Conservation (phyloP, 2,329 filamentous ascomycete species). For the Fonsecaea monophora region DNA sequence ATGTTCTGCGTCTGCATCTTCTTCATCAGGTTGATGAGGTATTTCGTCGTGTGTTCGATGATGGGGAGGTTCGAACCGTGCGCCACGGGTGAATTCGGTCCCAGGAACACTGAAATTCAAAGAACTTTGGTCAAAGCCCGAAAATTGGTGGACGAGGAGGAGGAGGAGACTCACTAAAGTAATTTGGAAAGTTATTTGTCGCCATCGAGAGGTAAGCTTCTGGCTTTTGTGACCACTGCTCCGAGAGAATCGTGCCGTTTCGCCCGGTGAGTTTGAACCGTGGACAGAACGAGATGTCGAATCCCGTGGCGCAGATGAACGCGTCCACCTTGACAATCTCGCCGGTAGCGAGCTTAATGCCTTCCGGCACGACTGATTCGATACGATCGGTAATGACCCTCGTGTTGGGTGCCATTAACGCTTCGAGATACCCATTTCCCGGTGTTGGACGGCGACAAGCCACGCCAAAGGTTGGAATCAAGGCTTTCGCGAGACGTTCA, state of each 20-base stretch:
- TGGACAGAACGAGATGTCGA: slow-evolving; percentile 11
- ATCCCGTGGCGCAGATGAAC: slow-evolving; percentile 18
- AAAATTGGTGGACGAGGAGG: background rate
- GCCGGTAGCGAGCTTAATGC: slow-evolving; percentile 37
- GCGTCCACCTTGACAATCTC: slow-evolving; percentile 41
- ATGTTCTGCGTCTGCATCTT: slow-evolving; percentile 53
- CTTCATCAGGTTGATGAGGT: slow-evolving; percentile 48
- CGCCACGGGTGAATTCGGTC: slow-evolving; percentile 48
- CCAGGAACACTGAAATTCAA: slow-evolving; percentile 38
- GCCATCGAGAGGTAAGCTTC: background rate
- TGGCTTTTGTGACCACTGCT: too few relatives aligned
- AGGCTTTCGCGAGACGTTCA: background rate
- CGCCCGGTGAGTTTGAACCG: slow-evolving; percentile 8
- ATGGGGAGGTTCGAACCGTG: slow-evolving; percentile 54
- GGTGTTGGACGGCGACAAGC: slow-evolving; percentile 53
- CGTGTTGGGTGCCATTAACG: slow-evolving; percentile 52
- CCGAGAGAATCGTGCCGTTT: background rate
- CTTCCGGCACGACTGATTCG: slow-evolving; percentile 51
- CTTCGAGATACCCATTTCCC: slow-evolving; percentile 59
- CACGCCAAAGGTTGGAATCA: background rate
- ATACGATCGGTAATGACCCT: slow-evolving; percentile 58
- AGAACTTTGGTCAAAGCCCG: too few relatives aligned
- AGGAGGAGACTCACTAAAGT: background rate
- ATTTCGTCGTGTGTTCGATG: slow-evolving; percentile 48
- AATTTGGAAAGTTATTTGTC: background rate